Conservation (phyloP, 2,329 filamentous ascomycete species). For the Calonectria ilicicola region DNA sequence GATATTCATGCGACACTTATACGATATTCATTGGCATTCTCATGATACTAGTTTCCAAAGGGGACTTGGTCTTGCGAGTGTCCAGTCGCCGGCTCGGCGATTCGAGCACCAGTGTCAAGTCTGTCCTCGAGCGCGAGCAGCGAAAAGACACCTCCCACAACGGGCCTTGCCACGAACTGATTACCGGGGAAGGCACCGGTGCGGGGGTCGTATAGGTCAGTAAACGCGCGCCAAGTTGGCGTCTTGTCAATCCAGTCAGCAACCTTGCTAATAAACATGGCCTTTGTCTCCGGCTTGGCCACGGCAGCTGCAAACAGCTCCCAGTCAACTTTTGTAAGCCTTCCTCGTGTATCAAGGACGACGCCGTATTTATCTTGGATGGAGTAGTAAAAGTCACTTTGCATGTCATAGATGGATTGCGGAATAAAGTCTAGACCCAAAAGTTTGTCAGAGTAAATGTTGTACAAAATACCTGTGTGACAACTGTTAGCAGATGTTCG, state of each 20-base stretch:
- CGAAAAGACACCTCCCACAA: slow-evolving; percentile 84
- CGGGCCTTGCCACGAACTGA: slow-evolving; percentile 82
- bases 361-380: slow-evolving; percentile 83
- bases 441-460: slow-evolving; percentile 83
- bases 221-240: slow-evolving; percentile 75
- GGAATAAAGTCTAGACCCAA: slow-evolving; percentile 84
- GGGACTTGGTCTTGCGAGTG: neutral
- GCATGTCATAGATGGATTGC: slow-evolving; percentile 79
- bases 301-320: slow-evolving; percentile 87
- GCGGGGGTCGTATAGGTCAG: slow-evolving; percentile 81
- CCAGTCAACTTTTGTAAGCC: slow-evolving; percentile 90
- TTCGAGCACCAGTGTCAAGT: neutral
- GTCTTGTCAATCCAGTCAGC: slow-evolving; percentile 83
- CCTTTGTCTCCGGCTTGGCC: slow-evolving; percentile 68
- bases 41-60: neutral
- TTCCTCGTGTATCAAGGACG: slow-evolving; percentile 83
- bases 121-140: slow-evolving; percentile 51
- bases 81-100: neutral
- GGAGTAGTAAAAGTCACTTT: slow-evolving; percentile 80
- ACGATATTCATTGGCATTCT: neutral
- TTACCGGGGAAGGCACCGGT: slow-evolving; percentile 75
- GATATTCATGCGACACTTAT: neutral
- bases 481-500: neutral
- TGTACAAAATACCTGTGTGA: slow-evolving; percentile 71
- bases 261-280: slow-evolving; percentile 75